These are phyloP conservation scores for Nissolia schottii DNA, from an alignment of 306 rosid species.

Conservation along the genomic window DNA sequence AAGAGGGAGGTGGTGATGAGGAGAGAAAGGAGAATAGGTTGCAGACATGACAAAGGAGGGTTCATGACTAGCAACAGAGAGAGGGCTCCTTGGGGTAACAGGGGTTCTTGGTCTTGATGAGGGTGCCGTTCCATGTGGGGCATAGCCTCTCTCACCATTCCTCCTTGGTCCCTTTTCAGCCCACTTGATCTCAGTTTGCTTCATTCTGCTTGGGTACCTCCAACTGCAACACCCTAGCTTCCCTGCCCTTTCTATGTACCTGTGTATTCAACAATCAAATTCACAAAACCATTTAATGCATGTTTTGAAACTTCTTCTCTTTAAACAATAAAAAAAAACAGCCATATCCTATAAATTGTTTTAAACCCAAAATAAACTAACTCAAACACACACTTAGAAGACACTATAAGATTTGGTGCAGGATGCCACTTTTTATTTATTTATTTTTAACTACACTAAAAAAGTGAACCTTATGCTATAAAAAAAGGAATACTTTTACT, in stretches of 20 bases:
- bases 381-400: too few relatives aligned
- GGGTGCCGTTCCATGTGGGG: conserved; percentile 14
- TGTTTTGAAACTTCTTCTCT: too few relatives aligned
- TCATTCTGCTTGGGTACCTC: conserved; percentile 52
- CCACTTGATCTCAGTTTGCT: conserved; percentile 67
- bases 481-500: too few relatives aligned
- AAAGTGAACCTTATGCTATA: too few relatives aligned
- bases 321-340: too few relatives aligned
- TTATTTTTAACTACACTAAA: too few relatives aligned
- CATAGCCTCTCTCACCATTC: conserved; percentile 34
- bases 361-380: too few relatives aligned
- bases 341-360: too few relatives aligned
- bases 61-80: background rate
- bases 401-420: too few relatives aligned
- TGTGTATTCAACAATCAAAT: conserved; percentile 19
- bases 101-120: conserved; percentile 38
- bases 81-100: conserved; percentile 24
- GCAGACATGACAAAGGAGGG: conserved; percentile 45
- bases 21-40: conserved; percentile 39
- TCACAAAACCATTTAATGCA: background rate
- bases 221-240: conserved; percentile 44
- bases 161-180: conserved; percentile 78
- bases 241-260: conserved; percentile 79
- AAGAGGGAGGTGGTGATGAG: conserved; percentile 54
- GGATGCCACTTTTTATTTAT: too few relatives aligned